These are phyloP conservation scores for Micractinium sp. DNA, from an alignment of 139 green algal genomes.

Conservation along the genomic window DNA sequence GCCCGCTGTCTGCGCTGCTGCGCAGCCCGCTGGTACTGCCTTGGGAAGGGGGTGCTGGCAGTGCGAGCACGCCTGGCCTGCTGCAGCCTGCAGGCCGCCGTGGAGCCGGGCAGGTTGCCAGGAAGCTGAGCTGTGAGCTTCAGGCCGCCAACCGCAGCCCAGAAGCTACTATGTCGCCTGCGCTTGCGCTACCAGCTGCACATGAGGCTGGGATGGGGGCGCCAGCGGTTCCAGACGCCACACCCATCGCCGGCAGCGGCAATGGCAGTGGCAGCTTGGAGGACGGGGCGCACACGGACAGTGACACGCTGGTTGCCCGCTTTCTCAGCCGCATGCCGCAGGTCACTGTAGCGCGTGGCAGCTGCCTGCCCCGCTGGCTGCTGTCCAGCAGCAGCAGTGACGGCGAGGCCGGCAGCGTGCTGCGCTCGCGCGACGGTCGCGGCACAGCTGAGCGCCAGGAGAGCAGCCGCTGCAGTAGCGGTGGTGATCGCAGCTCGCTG, in stretches of 20 bases:
- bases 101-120: neutral
- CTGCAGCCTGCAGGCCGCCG: neutral
- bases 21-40: neutral
- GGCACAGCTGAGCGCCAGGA: neutral
- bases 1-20: neutral
- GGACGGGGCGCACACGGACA: neutral
- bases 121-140: neutral
- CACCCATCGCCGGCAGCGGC: neutral
- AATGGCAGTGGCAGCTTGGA: too few relatives aligned
- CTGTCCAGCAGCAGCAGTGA: too few relatives aligned
- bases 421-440: neutral
- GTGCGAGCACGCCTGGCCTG: neutral
- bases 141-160: neutral
- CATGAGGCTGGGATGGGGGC: neutral
- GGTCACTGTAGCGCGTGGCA: constrained; percentile 10
- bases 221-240: too few relatives aligned
- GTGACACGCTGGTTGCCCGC: constrained; percentile 10
- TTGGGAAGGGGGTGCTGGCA: neutral
- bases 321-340: constrained; percentile 21
- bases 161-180: neutral
- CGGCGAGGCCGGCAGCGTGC: too few relatives aligned
- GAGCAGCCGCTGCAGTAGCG: neutral
- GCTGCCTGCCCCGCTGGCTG: neutral
- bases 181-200: neutral
- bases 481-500: neutral